Evolutionary conservation across 169 alveolate genomes (phyloP).

Genomic region (Besnoitia besnoiti): DNA sequence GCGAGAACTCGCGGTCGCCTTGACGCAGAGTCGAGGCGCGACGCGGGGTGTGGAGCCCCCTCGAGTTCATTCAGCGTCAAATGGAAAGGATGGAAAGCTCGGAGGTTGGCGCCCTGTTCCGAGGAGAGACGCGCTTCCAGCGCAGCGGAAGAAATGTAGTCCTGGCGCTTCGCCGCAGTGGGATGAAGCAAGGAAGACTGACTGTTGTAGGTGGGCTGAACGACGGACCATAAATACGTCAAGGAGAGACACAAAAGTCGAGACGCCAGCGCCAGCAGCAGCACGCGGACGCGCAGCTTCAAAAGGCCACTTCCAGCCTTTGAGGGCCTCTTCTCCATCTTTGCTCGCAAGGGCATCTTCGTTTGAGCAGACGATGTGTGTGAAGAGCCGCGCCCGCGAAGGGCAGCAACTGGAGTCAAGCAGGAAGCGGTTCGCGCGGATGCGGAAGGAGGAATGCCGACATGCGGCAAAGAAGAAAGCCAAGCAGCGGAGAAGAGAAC

Average conservation of each 20-base stretch:
- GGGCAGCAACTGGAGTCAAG: not conserved
- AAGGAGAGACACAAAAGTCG: not conserved
- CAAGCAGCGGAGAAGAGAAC: not conserved
- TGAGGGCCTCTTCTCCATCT: not conserved
- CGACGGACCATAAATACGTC: not conserved
- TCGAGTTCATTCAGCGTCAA: not conserved
- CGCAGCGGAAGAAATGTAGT: not conserved
- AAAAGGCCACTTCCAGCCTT: not conserved
- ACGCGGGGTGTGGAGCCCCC: not conserved
- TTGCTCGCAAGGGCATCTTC: not conserved
- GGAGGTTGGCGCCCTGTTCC: not conserved
- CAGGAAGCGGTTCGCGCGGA: not conserved
- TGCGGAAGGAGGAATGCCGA: not conserved
- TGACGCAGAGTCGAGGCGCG: not conserved
- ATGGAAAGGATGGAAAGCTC: not conserved
- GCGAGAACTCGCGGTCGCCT: not conserved
- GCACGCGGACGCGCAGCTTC: not conserved
- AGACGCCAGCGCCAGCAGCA: not conserved
- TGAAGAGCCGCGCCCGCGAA: too few species aligned
- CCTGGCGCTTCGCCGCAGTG: not conserved
- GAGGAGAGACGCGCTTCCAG: not conserved
- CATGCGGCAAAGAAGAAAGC: not conserved
- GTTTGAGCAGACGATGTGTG: not conserved
- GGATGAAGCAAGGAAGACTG: constrained; percentile 6
- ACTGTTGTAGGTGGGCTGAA: not conserved